A percentile compares a stretch with the other conserved stretches of the same genome.
phyloP scores from a whole-genome alignment of 192 early-diverging fungal genomes.

The Linnemannia exigua region DNA sequence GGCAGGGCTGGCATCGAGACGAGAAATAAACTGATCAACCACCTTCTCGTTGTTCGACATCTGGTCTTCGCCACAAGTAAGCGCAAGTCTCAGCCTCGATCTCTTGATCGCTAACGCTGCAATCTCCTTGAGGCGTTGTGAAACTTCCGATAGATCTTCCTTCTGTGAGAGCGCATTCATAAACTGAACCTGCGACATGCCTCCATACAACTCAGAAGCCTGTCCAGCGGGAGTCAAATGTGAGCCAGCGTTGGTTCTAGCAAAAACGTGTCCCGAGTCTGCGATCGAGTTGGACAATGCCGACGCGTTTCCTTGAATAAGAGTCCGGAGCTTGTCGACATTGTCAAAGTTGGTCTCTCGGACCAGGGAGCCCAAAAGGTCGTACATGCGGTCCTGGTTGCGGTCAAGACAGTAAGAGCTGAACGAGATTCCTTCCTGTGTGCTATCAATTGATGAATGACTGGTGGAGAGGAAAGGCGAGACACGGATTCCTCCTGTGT shows the following conservation, averaged over 20 bases:
- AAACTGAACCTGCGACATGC: constrained; percentile 85
- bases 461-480: constrained; percentile 75
- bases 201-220: constrained; percentile 64
- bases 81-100: constrained; percentile 60
- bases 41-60: constrained; percentile 61
- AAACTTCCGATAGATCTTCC: constrained; percentile 73
- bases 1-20: constrained; percentile 37
- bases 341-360: constrained; percentile 80
- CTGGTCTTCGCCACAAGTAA: constrained; percentile 68
- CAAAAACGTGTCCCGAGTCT: constrained; percentile 86
- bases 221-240: constrained; percentile 69
- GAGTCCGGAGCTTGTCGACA: constrained; percentile 78
- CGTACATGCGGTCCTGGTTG: constrained; percentile 82
- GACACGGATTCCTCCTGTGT: constrained; percentile 89
- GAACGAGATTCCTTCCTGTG: constrained; percentile 75
- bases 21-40: constrained; percentile 58
- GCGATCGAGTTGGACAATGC: constrained; percentile 85
- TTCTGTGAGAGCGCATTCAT: constrained; percentile 78
- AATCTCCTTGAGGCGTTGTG: constrained; percentile 73
- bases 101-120: constrained; percentile 61
- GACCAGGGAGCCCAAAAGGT: constrained; percentile 79
- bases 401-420: constrained; percentile 78
- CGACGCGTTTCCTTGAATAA: constrained; percentile 80
- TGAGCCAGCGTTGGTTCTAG: constrained; percentile 78
- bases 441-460: constrained; percentile 71